These are phyloP conservation scores for Osmanthus fragrans DNA, from an alignment of 257 asterid genomes.

Conservation along the genomic window DNA sequence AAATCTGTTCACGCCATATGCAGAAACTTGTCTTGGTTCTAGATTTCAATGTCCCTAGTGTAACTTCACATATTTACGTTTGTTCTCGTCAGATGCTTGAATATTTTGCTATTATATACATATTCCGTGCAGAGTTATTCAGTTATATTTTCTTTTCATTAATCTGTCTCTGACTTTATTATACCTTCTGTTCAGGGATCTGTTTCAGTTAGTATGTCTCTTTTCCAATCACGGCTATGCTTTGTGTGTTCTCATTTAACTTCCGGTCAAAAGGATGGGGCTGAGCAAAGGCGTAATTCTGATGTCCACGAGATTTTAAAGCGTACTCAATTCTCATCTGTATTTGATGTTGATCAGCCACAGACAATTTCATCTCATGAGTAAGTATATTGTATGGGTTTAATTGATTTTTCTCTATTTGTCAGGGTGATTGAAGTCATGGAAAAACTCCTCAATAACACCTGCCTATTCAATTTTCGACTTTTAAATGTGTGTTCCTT, in stretches of 20 bases:
- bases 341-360: constrained; percentile 71
- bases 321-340: constrained; percentile 76
- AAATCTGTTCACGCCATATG: background rate
- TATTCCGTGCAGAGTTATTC: background rate
- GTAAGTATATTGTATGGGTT: constrained; percentile 44
- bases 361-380: constrained; percentile 89
- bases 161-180: constrained; percentile 17
- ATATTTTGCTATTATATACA: no score
- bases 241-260: constrained; percentile 92
- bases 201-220: constrained; percentile 87
- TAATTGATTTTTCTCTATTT: background rate
- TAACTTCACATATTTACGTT: background rate
- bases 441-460: background rate
- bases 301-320: constrained; percentile 78
- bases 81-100: background rate
- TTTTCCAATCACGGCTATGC: constrained; percentile 82
- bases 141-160: background rate
- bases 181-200: constrained; percentile 66
- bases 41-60: background rate
- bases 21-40: background rate
- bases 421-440: background rate
- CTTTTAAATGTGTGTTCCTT: background rate
- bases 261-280: constrained; percentile 79
- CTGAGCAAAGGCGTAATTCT: constrained; percentile 74
- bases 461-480: background rate